Percentiles rank a stretch among this genome's conserved stretches.
Conservation (phyloP, 495 filamentous ascomycete genomes). For the Lepraria neglecta region DNA sequence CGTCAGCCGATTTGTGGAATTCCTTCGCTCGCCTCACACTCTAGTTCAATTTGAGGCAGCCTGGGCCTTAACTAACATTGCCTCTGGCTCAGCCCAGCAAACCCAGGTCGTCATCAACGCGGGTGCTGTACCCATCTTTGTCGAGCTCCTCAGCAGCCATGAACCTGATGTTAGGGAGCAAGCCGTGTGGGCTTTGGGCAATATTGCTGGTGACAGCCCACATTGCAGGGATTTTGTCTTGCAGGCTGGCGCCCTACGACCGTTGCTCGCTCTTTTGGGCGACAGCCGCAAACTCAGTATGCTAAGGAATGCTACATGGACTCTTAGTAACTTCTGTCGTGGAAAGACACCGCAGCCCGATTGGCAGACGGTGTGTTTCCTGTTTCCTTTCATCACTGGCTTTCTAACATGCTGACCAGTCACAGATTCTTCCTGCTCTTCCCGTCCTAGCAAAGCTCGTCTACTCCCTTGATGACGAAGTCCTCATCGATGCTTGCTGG, state of each 20-base stretch:
- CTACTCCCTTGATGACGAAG: slow-evolving; percentile 97
- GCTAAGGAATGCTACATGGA: slow-evolving; percentile 99
- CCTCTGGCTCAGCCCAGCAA: slow-evolving; percentile 91
- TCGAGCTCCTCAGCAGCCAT: slow-evolving; percentile 87
- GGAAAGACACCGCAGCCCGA: slow-evolving; percentile 99
- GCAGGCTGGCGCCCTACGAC: slow-evolving; percentile 45
- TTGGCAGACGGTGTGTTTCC: slow-evolving; percentile 76
- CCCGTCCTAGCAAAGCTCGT: slow-evolving; percentile 95
- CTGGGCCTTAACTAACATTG: slow-evolving; percentile 99
- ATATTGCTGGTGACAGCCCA: slow-evolving; percentile 98
- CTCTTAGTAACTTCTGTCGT: slow-evolving; percentile 99
- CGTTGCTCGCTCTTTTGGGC: slow-evolving; percentile 10
- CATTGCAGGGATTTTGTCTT: slow-evolving; percentile 94
- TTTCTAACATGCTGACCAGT: slow-evolving; percentile 14
- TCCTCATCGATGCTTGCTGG: slow-evolving; percentile 99
- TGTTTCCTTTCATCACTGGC: slow-evolving; percentile 9
- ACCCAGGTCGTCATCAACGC: slow-evolving; percentile 99
- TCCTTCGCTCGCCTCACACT: slow-evolving; percentile 96
- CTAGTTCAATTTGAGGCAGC: slow-evolving; percentile 99
- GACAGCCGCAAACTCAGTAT: slow-evolving; percentile 99
- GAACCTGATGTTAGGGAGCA: slow-evolving; percentile 98
- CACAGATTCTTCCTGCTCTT: slow-evolving; percentile 88
- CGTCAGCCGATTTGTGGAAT: slow-evolving; percentile 94
- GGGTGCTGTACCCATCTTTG: slow-evolving; percentile 96
- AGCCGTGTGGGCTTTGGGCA: slow-evolving; percentile 97